Percentiles rank a stretch among this genome's conserved stretches.
These are phyloP conservation scores for Symbiotaphrina buchneri DNA, from an alignment of 495 filamentous ascomycete species.

Conservation along the genomic window DNA sequence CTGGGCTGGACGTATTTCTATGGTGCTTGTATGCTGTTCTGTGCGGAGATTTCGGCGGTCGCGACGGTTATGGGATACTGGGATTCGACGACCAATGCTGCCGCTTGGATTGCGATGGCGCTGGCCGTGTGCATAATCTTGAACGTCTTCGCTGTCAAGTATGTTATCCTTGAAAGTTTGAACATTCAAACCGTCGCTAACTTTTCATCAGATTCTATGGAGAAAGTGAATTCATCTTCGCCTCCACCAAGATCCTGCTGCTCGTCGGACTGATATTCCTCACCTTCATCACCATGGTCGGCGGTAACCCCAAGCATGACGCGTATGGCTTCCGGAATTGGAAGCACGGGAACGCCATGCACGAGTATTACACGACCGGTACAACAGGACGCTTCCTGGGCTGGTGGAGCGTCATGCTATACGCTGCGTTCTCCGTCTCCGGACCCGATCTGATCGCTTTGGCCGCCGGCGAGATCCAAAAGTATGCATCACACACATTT, in stretches of 20 bases:
- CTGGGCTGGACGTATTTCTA: conserved; percentile 34
- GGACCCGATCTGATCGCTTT: not conserved
- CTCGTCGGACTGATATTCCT: conserved; percentile 43
- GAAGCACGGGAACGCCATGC: conserved; percentile 13
- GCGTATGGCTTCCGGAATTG: conserved; percentile 16
- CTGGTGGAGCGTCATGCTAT: conserved; percentile 10
- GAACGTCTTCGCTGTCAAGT: conserved; percentile 11
- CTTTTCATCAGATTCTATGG: conserved; percentile 24
- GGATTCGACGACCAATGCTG: conserved; percentile 24
- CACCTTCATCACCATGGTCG: conserved; percentile 42
- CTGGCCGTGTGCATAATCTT: conserved; percentile 14
- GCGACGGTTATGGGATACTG: conserved; percentile 32
- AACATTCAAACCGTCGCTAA: conserved; percentile 6
- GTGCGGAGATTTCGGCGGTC: conserved; percentile 30
- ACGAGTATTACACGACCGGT: conserved; percentile 20
- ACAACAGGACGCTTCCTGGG: conserved; percentile 20
- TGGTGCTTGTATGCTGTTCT: conserved; percentile 25
- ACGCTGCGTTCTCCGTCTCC: conserved; percentile 11
- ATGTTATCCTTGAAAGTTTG: conserved; percentile 10
- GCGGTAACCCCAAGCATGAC: conserved; percentile 30
- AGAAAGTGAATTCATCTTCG: conserved; percentile 37
- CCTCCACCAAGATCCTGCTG: conserved; percentile 36
- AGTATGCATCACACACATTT: too few species aligned
- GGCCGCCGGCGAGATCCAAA: not conserved
- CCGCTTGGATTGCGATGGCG: conserved; percentile 38